Base-by-base conservation (phyloP, 805 yeast species). In the Wickerhamiella azyma region DNA sequence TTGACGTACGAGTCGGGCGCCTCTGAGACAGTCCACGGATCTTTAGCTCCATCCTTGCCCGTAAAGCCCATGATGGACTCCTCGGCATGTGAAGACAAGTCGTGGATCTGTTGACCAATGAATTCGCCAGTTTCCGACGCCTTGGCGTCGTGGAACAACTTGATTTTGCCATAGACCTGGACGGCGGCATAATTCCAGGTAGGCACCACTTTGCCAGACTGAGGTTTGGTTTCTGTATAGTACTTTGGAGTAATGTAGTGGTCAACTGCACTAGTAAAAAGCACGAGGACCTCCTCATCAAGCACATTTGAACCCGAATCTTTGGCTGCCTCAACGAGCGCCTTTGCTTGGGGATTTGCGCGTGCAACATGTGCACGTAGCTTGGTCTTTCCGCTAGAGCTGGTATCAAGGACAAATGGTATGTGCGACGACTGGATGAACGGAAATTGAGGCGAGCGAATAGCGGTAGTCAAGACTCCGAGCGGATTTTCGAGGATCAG, bases 111-210 rank as follows among this genome's bases (percentile, higher is more conserved):
- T 0, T 58, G 48, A 36, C 69, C 52, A 9, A 77, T 66, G 63
- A 71, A 74, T 14, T 64, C 70, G 8, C 11, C 16, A 2, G 33
- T 11, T 6, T 30, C 16, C 16, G 11, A 6, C 4, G 11, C 33
- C 16, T 30, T 30, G 19, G 59, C 55, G 43, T 70, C 71, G 43
- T 71, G 75, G 13, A 74, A 56, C 21, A 70, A 50, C 21, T 50
- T 63, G 9, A 79, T 68, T 26, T 58, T 68, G 3, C 84, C 84
- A 47, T 71, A 64, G 37, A 71, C 64, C 54, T 79, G 82, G 28
- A 72, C 76, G 3, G 73, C 61, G 2, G 73, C 75, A 59, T 71
- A 77, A 57, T 75, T 78, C 83, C 83, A 79, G 1, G 84, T 78
- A 14, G 84, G 82, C n/a, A 77, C 84, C 37, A 67, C 68, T 55